phyloP scores from a whole-genome alignment of 2,329 filamentous ascomycete species.

The Xylariales sp. region DNA sequence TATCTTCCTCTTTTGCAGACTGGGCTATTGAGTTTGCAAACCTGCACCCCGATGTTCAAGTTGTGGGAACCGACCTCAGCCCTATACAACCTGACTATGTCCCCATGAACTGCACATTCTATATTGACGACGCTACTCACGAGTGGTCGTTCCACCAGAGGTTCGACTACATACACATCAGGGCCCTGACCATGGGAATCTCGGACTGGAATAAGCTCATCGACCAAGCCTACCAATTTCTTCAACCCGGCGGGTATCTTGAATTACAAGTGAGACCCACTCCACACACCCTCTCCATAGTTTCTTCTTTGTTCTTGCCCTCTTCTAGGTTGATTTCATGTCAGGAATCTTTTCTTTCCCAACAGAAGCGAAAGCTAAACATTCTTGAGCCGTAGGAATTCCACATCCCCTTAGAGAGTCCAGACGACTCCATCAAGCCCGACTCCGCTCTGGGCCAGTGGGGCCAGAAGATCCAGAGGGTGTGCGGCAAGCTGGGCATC shows the following conservation, averaged over 20 bases:
- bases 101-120: slow-evolving; percentile 13
- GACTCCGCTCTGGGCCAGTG: slow-evolving; percentile 12
- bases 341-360: too few relatives aligned
- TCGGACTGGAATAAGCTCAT: slow-evolving; percentile 14
- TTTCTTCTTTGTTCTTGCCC: neutral
- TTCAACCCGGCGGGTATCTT: slow-evolving; percentile 18
- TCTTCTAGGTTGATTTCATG: too few relatives aligned
- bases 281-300: neutral
- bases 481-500: slow-evolving; percentile 12
- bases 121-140: slow-evolving; percentile 45
- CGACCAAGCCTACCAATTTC: slow-evolving; percentile 12
- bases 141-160: slow-evolving; percentile 29
- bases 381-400: slow-evolving; percentile 10
- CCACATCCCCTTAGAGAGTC: slow-evolving; percentile 11
- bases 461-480: slow-evolving; percentile 10
- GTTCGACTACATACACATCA: slow-evolving; percentile 17
- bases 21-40: slow-evolving; percentile 16
- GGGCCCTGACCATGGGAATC: slow-evolving; percentile 15
- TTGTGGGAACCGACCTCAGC: slow-evolving; percentile 14
- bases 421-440: slow-evolving; percentile 9
- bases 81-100: slow-evolving; percentile 16
- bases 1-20: slow-evolving; percentile 10
- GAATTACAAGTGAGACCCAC: slow-evolving; percentile 17
- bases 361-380: too few relatives aligned
- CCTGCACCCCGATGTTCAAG: slow-evolving; percentile 13